Evolutionary conservation across 2,329 filamentous ascomycete species (phyloP), one percentile per base, ranked within the genome.

Genomic region (Epichloe typhina): DNA sequence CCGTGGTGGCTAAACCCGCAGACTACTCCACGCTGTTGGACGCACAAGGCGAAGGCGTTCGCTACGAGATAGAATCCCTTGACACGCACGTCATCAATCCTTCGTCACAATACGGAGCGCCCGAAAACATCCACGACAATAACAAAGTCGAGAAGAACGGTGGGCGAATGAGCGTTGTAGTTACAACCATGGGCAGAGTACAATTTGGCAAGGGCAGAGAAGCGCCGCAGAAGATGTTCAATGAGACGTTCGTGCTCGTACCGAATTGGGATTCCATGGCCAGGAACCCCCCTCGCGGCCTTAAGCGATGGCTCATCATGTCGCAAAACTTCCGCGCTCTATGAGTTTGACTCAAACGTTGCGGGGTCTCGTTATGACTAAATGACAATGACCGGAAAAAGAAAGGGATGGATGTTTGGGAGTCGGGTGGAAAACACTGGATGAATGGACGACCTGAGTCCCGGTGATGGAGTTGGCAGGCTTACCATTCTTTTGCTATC

Each of bases 71-170:
- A 50, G 82, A 88, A 61, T 82, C 80, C 13, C 80, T 84, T 58
- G 86, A 95, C 66, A 82, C 81, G 52, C 87, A 94, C 56, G 79
- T 89, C 45, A 71, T 91, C 60, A 93, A 91, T 68, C 75, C 79
- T 11, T 75, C 77, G 52, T 86, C 81, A 62, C 67, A 69, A 47
- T 69, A 76, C 57, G 77, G 77, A 31, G 78, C 76, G n/a, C 72
- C 76, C 3, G 74, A 74, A 5, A 66, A 58, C 54, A 61, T 71
- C 26, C 61, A 67, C 38, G 59, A 64, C 3, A 66, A 67, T 41
- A 66, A 69, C 44, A 69, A 72, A 59, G 65, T 68, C 45, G 70
- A 75, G 50, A 69, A 71, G 62, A 69, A 66, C 56, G 76, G 76
- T 45, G 73, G 75, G 50, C 77, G 77, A 54, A 81, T 86, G 61